phyloP scores from a whole-genome alignment of 202 grass and related monocot genomes.

The Alloteropsis angusta region DNA sequence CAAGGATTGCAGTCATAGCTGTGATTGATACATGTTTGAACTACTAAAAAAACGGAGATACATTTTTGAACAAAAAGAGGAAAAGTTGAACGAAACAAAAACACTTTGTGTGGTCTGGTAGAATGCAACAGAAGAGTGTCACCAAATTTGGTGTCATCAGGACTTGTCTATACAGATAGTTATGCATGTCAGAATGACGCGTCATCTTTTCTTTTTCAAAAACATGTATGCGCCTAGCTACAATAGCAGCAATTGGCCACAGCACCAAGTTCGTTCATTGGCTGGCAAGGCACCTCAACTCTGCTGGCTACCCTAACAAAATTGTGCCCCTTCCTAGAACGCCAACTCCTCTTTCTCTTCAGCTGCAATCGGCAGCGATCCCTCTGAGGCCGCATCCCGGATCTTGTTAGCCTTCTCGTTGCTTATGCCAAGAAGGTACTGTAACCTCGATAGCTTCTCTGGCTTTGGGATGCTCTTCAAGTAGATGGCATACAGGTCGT shows the following conservation, averaged over 20 bases:
- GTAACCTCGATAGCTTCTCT: conserved; percentile 67
- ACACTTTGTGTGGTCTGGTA: conserved; percentile 1
- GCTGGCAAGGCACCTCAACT: conserved; percentile 33
- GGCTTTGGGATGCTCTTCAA: conserved; percentile 85
- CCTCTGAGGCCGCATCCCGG: conserved; percentile 50
- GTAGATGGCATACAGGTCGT: conserved; percentile 66
- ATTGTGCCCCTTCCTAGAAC: conserved; percentile 42
- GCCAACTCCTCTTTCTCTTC: conserved; percentile 67
- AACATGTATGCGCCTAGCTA: conserved; percentile 26
- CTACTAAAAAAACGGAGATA: no score
- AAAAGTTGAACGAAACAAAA: conserved; percentile 5
- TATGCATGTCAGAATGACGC: conserved; percentile 17
- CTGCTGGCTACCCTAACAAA: conserved; percentile 71
- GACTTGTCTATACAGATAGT: conserved; percentile 38
- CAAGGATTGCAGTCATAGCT: neutral
- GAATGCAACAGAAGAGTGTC: conserved; percentile 23
- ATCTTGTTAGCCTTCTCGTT: conserved; percentile 51
- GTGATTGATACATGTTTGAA: conserved; percentile 9
- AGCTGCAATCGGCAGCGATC: conserved; percentile 32
- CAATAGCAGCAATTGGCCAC: conserved; percentile 29
- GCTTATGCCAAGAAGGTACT: conserved; percentile 64
- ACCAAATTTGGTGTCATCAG: conserved; percentile 22
- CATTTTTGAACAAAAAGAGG: neutral
- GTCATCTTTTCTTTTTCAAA: conserved; percentile 9
- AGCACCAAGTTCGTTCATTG: neutral